Evolutionary conservation across 305 asterid genomes (phyloP).

Genomic region (Fraxinus latifolia): DNA sequence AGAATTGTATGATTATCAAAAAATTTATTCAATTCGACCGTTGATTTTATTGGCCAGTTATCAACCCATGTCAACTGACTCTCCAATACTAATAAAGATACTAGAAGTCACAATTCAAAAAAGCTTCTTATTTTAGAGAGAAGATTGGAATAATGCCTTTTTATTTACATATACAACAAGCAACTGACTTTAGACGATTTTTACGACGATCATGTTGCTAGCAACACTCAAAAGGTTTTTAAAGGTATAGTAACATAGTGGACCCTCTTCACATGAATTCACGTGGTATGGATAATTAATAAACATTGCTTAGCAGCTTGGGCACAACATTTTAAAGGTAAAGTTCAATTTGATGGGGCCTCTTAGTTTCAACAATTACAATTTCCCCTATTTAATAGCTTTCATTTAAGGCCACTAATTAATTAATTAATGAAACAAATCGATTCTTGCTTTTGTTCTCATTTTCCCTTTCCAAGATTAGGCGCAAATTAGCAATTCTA

Average conservation of each 20-base stretch:
- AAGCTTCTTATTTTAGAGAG: not conserved
- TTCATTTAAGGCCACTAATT: constrained; percentile 14
- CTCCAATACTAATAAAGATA: not conserved
- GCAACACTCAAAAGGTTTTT: not conserved
- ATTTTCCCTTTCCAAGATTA: constrained; percentile 26
- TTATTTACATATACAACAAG: not conserved
- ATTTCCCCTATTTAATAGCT: not conserved
- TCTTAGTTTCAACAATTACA: constrained; percentile 36
- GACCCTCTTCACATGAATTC: constrained; percentile 69
- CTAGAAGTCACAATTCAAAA: not conserved
- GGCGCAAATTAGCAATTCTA: not conserved
- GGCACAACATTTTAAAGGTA: constrained; percentile 29
- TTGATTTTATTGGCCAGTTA: no score
- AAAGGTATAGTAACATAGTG: constrained; percentile 33
- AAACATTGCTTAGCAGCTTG: constrained; percentile 29
- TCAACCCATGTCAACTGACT: not conserved
- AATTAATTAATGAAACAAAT: constrained; percentile 14
- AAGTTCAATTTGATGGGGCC: constrained; percentile 39
- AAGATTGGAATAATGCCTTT: not conserved
- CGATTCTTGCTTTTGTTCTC: constrained; percentile 33
- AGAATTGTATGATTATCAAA: not conserved
- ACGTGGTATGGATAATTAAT: constrained; percentile 36
- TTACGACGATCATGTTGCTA: not conserved
- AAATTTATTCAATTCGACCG: not conserved
- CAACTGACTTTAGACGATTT: not conserved